These are phyloP conservation scores for Plasmodium gonderi DNA, from an alignment of 169 alveolate genomes.

Conservation along the genomic window DNA sequence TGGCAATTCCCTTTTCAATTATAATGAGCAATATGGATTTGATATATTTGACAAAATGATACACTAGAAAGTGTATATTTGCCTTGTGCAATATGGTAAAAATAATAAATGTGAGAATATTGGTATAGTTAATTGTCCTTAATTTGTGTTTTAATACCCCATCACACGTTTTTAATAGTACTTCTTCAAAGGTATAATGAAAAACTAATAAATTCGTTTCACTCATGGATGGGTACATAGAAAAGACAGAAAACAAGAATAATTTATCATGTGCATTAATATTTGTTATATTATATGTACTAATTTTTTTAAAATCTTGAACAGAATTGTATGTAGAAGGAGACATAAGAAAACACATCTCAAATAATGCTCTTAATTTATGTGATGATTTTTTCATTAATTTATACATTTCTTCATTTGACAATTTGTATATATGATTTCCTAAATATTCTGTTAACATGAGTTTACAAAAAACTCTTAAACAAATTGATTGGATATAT, in stretches of 20 bases:
- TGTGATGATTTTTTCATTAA: constrained; percentile 55
- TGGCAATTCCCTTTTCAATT: constrained; percentile 77
- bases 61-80: constrained; percentile 71
- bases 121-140: constrained; percentile 72
- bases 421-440: neutral
- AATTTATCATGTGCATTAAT: constrained; percentile 79
- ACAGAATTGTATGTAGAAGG: constrained; percentile 67
- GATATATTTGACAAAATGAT: constrained; percentile 76
- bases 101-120: constrained; percentile 75
- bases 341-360: constrained; percentile 79
- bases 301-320: constrained; percentile 76
- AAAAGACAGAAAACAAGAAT: constrained; percentile 65
- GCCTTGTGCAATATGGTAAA: constrained; percentile 80
- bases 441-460: constrained; percentile 70
- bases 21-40: constrained; percentile 80
- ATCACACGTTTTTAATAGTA: constrained; percentile 77
- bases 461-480: constrained; percentile 74
- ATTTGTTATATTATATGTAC: constrained; percentile 49
- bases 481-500: constrained; percentile 79
- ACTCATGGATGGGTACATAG: constrained; percentile 81
- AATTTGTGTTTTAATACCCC: constrained; percentile 76
- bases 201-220: constrained; percentile 73
- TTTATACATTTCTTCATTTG: constrained; percentile 27
- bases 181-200: constrained; percentile 81
- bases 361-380: constrained; percentile 77